phyloP scores from a whole-genome alignment of 441 rosid species.

The Pelargonium myrrhifolium region DNA sequence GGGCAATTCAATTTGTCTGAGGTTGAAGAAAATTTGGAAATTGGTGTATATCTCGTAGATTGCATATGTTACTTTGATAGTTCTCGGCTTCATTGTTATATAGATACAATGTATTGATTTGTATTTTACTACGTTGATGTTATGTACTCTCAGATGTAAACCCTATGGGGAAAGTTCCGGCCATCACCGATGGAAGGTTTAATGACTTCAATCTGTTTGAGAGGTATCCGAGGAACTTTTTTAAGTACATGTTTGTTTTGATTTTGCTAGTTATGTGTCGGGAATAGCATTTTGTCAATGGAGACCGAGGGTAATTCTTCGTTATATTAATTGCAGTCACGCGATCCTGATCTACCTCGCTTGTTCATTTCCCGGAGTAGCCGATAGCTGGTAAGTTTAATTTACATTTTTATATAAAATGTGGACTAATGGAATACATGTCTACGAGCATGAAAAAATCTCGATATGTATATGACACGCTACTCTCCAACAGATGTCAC shows the following conservation, averaged over 20 bases:
- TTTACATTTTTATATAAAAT: constrained; percentile 1
- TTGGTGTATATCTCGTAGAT: too few relatives aligned
- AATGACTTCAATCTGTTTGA: constrained; percentile 50
- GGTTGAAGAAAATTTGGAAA: too few relatives aligned
- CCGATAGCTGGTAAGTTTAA: constrained; percentile 65
- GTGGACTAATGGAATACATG: not conserved
- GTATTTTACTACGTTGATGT: not conserved
- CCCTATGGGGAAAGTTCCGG: constrained; percentile 66
- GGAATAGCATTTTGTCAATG: not conserved
- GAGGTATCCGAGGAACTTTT: constrained; percentile 39
- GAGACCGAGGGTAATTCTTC: not conserved
- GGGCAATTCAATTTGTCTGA: too few relatives aligned
- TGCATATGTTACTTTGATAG: too few relatives aligned
- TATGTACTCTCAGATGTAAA: constrained; percentile 45
- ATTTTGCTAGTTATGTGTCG: not conserved
- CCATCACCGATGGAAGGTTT: constrained; percentile 75
- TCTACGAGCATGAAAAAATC: not conserved
- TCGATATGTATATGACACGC: too few relatives aligned
- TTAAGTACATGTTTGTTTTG: not conserved
- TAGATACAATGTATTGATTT: not conserved
- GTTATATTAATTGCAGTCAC: constrained; percentile 50
- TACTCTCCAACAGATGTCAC: too few relatives aligned
- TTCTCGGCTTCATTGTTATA: not conserved
- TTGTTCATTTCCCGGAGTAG: constrained; percentile 69
- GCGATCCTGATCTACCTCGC: constrained; percentile 76